Evolutionary conservation across 305 asterid species (phyloP).

Genomic region (Solanum hybrid): DNA sequence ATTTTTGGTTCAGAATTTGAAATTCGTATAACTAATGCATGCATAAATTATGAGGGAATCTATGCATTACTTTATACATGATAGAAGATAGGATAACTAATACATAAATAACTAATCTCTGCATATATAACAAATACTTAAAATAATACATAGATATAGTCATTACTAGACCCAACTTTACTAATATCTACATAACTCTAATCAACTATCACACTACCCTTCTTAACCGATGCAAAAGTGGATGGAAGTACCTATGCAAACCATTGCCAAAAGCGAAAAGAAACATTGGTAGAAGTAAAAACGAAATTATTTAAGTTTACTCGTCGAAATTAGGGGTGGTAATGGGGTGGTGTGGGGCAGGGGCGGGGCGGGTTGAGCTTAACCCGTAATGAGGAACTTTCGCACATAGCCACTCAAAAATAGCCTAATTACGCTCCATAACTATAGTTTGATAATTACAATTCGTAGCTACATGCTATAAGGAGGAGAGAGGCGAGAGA

Average conservation of each 20-base stretch:
- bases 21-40: background rate
- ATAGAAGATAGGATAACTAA: background rate
- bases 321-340: no score
- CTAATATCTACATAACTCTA: background rate
- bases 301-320: no score
- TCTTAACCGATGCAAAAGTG: background rate
- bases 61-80: background rate
- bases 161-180: background rate
- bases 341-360: no score
- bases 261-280: background rate
- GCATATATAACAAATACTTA: background rate
- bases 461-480: no score
- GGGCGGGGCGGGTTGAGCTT: no score
- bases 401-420: no score
- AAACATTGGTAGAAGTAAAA: no score
- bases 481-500: no score
- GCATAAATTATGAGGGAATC: background rate
- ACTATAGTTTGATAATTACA: no score
- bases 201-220: background rate
- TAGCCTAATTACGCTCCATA: no score
- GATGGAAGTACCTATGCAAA: background rate
- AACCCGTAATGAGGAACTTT: no score
- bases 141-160: no score
- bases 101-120: background rate
- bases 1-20: background rate